Evolutionary conservation across 768 basidiomycete genomes (phyloP).

Genomic region (Rubroboletus pulcherrimus): DNA sequence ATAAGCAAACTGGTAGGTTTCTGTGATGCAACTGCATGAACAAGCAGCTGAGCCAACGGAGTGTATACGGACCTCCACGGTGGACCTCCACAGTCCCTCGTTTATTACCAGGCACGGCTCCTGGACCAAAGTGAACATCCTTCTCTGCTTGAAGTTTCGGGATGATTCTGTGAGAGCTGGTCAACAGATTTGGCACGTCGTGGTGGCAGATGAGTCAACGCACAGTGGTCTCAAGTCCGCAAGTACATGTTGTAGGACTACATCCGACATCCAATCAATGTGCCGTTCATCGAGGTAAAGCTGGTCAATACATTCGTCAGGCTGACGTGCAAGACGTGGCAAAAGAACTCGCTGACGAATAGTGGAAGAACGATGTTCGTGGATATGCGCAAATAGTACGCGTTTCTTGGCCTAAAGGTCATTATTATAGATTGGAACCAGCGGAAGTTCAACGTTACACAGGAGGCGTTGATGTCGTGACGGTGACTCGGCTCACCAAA

Average conservation of each 20-base stretch:
- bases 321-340: not conserved
- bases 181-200: not conserved
- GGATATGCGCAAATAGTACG: slow-evolving; percentile 80
- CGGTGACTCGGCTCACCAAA: not conserved
- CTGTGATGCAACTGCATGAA: slow-evolving; percentile 36
- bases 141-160: slow-evolving; percentile 64
- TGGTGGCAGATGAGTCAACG: slow-evolving; percentile 11
- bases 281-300: slow-evolving; percentile 88
- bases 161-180: slow-evolving; percentile 47
- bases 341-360: slow-evolving; percentile 48
- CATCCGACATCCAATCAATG: slow-evolving; percentile 87
- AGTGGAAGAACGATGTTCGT: slow-evolving; percentile 70
- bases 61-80: slow-evolving; percentile 59
- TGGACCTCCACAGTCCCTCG: slow-evolving; percentile 78
- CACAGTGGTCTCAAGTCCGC: slow-evolving; percentile 73
- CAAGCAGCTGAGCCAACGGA: not conserved
- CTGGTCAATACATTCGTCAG: slow-evolving; percentile 32
- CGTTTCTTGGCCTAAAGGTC: slow-evolving; percentile 70
- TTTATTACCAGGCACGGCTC: slow-evolving; percentile 45
- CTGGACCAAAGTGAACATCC: slow-evolving; percentile 39
- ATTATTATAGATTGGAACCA: slow-evolving; percentile 31
- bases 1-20: slow-evolving; percentile 87
- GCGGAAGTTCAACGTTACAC: not conserved
- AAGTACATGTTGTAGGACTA: slow-evolving; percentile 73
- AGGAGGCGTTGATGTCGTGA: not conserved